Evolutionary conservation across 768 basidiomycete genomes (phyloP).

Genomic region (Boletus patriciae): DNA sequence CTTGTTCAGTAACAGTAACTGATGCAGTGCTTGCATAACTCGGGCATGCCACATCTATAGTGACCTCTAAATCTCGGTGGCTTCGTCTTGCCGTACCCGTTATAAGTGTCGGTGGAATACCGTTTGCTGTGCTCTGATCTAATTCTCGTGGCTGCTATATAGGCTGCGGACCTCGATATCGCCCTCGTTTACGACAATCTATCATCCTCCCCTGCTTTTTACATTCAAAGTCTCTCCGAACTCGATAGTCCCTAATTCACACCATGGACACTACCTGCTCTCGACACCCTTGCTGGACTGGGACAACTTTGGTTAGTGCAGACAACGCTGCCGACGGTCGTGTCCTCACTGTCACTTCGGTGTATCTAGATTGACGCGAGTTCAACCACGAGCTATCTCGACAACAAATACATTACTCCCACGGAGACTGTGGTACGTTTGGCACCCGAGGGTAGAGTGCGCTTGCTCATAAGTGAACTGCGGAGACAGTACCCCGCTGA

Average conservation of each 20-base stretch:
- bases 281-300: background rate
- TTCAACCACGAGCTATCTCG: background rate
- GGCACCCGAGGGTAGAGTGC: background rate
- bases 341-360: background rate
- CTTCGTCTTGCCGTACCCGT: slow-evolving; percentile 2
- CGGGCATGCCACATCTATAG: background rate
- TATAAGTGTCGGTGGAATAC: background rate
- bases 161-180: slow-evolving; percentile 5
- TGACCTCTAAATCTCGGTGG: slow-evolving; percentile 1
- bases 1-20: background rate
- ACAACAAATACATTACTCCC: slow-evolving; percentile 1
- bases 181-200: slow-evolving; percentile 1
- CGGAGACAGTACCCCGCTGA: background rate
- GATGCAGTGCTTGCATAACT: background rate
- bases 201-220: background rate
- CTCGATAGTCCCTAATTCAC: background rate
- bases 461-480: background rate
- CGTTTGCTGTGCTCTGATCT: slow-evolving; percentile 20
- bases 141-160: slow-evolving; percentile 19
- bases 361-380: slow-evolving; percentile 8
- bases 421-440: slow-evolving; percentile 2
- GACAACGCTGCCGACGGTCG: background rate
- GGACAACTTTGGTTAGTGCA: slow-evolving; percentile 11
- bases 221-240: background rate
- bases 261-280: slow-evolving; percentile 10